Percentiles rank a stretch among this genome's conserved stretches.
These are phyloP conservation scores for Raddia guianensis DNA, from an alignment of 176 grass and related monocot species.

Conservation along the genomic window DNA sequence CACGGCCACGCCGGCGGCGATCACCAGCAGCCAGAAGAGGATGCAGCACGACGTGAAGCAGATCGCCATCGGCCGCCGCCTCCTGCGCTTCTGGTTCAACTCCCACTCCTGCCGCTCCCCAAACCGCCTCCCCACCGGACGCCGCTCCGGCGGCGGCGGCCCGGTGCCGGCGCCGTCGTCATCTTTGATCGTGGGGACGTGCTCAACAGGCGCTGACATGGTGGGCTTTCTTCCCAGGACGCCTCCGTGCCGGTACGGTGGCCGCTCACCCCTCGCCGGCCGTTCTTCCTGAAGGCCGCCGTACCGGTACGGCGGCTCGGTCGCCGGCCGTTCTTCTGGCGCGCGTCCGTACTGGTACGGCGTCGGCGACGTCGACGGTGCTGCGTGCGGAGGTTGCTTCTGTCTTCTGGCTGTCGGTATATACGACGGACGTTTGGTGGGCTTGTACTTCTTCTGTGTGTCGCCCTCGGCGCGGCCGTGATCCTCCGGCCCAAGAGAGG, in stretches of 20 bases:
- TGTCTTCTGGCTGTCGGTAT: background rate
- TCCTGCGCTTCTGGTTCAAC: background rate
- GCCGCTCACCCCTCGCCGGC: background rate
- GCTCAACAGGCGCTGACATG: background rate
- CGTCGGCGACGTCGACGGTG: no score
- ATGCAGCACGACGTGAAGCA: constrained; percentile 57
- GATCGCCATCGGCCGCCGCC: background rate
- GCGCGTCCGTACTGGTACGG: no score
- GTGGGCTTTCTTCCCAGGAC: background rate
- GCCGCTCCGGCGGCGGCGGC: background rate
- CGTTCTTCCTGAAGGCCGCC: no score
- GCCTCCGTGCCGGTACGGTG: background rate
- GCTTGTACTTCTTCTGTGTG: fast-evolving
- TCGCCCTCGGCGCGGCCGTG: background rate
- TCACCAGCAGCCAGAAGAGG: constrained; percentile 68
- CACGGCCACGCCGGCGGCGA: constrained; percentile 57
- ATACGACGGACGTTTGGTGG: background rate
- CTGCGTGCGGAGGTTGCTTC: background rate
- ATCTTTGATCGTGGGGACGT: constrained; percentile 14
- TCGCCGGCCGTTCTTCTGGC: no score
- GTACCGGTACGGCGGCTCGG: no score
- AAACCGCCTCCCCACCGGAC: background rate
- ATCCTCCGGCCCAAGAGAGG: no score
- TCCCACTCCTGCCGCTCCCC: no score
- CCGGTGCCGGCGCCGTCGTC: background rate